Evolutionary conservation across 495 filamentous ascomycete genomes (phyloP).

Genomic region (Corynascus novoguineensis): DNA sequence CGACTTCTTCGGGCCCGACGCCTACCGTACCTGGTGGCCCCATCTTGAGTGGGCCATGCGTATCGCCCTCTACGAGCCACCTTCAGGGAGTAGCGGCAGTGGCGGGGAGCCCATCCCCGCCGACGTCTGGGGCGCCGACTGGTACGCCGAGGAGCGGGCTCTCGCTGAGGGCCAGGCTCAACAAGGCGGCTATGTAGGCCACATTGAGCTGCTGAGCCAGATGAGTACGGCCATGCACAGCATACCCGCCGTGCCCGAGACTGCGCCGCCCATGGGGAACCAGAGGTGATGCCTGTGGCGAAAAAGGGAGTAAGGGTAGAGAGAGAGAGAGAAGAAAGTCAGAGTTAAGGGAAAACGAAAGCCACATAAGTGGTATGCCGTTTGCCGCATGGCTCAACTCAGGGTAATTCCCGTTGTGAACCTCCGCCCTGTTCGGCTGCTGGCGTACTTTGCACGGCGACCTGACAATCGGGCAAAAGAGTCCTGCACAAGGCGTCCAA

Average conservation of each 20-base stretch:
- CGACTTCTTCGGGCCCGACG: slow-evolving; percentile 36
- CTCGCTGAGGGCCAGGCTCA: slow-evolving; percentile 25
- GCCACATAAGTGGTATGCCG: too few relatives aligned
- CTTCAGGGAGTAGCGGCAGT: not conserved
- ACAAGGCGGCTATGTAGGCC: slow-evolving; percentile 33
- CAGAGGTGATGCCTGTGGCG: not conserved
- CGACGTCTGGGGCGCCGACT: slow-evolving; percentile 47
- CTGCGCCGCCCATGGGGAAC: slow-evolving; percentile 10
- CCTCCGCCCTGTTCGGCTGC: too few relatives aligned
- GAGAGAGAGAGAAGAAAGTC: not conserved
- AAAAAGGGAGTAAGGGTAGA: not conserved
- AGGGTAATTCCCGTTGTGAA: too few relatives aligned
- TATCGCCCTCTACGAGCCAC: slow-evolving; percentile 42
- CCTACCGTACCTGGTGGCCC: slow-evolving; percentile 47
- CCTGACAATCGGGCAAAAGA: too few relatives aligned
- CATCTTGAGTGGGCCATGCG: slow-evolving; percentile 52
- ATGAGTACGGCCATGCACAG: slow-evolving; percentile 37
- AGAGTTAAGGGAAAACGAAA: too few relatives aligned
- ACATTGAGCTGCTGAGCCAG: slow-evolving; percentile 47
- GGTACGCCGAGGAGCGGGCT: slow-evolving; percentile 38
- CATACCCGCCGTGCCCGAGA: slow-evolving; percentile 28
- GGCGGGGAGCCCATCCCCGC: slow-evolving; percentile 39
- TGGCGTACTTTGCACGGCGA: too few relatives aligned
- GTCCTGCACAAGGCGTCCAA: too few relatives aligned
- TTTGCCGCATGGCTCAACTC: too few relatives aligned